A percentile compares a stretch with the other conserved stretches of the same genome.
Evolutionary conservation across 768 basidiomycete genomes (phyloP).

Genomic region (Amanita brunnescens): DNA sequence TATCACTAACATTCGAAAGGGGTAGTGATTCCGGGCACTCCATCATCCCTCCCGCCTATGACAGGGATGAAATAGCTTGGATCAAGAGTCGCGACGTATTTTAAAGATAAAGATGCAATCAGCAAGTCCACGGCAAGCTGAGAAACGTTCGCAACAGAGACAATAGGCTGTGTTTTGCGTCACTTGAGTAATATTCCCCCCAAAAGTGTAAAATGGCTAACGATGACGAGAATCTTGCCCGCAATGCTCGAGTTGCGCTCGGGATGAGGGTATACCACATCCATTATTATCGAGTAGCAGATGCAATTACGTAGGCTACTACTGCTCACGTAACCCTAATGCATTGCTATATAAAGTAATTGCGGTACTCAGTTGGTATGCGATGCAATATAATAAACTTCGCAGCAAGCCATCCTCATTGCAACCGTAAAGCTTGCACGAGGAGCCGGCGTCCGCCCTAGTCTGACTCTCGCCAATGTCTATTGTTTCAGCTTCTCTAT

Average conservation of each 20-base stretch:
- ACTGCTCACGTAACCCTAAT: neutral
- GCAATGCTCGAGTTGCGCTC: conserved; percentile 1
- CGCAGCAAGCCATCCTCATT: neutral
- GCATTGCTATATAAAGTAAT: too few relatives aligned
- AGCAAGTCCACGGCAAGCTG: conserved; percentile 73
- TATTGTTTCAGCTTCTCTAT: conserved; percentile 71
- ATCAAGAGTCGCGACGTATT: conserved; percentile 56
- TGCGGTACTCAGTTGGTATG: too few relatives aligned
- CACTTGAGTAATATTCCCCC: neutral
- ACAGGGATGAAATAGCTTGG: conserved; percentile 57
- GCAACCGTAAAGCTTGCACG: neutral
- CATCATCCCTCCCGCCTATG: conserved; percentile 64
- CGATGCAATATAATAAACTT: too few relatives aligned
- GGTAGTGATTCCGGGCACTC: conserved; percentile 52
- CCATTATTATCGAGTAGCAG: neutral
- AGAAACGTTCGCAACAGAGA: conserved; percentile 75
- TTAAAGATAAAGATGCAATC: conserved; percentile 54
- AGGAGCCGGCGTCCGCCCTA: neutral
- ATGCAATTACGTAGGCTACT: neutral
- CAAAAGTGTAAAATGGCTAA: neutral
- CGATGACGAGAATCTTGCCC: conserved; percentile 6
- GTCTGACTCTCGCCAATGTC: neutral
- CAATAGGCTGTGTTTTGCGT: conserved; percentile 41
- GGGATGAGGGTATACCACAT: conserved; percentile 1
- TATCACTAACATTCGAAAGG: conserved; percentile 63